Base-by-base conservation (phyloP, 768 basidiomycete genomes). In the Tricholoma furcatifolium region DNA sequence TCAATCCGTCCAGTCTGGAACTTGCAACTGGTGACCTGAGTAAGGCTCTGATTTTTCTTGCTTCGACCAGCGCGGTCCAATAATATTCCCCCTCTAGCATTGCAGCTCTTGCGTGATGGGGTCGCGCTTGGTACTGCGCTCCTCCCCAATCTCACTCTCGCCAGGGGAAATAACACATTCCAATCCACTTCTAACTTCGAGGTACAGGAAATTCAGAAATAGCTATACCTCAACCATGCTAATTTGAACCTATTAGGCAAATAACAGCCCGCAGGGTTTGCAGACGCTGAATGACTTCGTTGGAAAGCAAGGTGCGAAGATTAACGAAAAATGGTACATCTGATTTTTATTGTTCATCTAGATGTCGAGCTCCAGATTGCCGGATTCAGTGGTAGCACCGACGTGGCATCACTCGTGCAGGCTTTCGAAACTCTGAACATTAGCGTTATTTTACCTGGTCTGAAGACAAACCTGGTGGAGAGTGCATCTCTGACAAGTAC, bases 241-340 rank as follows among this genome's bases (percentile, higher is more conserved):
- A 34, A 11, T 30, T 21, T 59, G 21, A 27, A 27, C 27, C 3
- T 4, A 27, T 27, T 52, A 87, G 80, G 77, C 87, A 7, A 88
- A 88, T 63, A 70, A 70, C 27, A 84, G 71, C 51, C 77, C 80
- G 0, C 72, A 83, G 62, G 86, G 85, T 27, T 65, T 73, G 43
- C 73, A 84, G 57, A 87, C 87, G 1, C 72, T 91, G 30, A 77
- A 82, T 49, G 80, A 88, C 34, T 90, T 89, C 60, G 79, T 88
- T 40, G 78, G 81, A 12, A 77, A 81, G 45, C 79, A 75, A 59
- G 80, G 84, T 80, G 49, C 18, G 40, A 43, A 10, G 20, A 11
- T 35, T n/a, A 18, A 11, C 24, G 10, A n/a, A 41, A 20, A 32
- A n/a, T 6, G 4, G 17, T 10, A 32, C 23, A 20, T 20, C 15